Percentiles rank a stretch among this genome's conserved stretches.
phyloP scores from a whole-genome alignment of 2,329 filamentous ascomycete genomes.

The Nemania diffusa region DNA sequence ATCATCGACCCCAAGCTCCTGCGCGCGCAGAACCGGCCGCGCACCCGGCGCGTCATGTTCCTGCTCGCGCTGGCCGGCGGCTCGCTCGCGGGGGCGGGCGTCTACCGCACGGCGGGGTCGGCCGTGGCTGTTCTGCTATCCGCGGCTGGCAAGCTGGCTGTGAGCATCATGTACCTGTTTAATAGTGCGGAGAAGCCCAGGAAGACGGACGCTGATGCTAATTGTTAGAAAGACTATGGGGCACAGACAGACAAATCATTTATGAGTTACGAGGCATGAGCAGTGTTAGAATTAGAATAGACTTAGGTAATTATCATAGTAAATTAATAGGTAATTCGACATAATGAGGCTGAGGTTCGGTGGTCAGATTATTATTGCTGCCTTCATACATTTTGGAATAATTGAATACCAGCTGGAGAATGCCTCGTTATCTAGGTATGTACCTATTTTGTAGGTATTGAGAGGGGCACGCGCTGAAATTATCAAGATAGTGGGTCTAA shows the following conservation, averaged over 20 bases:
- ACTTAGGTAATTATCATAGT: conserved; percentile 5
- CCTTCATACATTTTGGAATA: not conserved
- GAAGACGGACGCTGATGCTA: conserved; percentile 32
- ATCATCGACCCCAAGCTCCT: conserved; percentile 65
- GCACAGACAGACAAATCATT: conserved; percentile 1
- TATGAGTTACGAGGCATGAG: conserved; percentile 27
- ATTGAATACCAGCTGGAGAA: too few relatives aligned
- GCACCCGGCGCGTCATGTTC: conserved; percentile 63
- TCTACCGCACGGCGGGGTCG: conserved; percentile 57
- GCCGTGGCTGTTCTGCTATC: conserved; percentile 57
- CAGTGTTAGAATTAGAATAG: not conserved
- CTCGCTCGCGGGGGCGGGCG: conserved; percentile 62
- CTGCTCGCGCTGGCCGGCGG: conserved; percentile 59
- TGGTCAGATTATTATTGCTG: not conserved
- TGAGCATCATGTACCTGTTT: conserved; percentile 58
- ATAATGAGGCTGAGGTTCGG: not conserved
- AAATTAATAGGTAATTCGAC: not conserved
- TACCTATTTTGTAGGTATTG: not conserved
- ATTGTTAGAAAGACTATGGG: conserved; percentile 16
- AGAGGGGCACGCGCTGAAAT: too few relatives aligned
- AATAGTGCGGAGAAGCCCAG: conserved; percentile 52
- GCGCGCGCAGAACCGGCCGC: conserved; percentile 57
- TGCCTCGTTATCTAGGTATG: not conserved
- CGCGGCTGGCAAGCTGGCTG: conserved; percentile 58
- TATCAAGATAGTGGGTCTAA: not conserved